phyloP scores from a whole-genome alignment of 805 yeast genomes.

The Lipomyces orientalis region DNA sequence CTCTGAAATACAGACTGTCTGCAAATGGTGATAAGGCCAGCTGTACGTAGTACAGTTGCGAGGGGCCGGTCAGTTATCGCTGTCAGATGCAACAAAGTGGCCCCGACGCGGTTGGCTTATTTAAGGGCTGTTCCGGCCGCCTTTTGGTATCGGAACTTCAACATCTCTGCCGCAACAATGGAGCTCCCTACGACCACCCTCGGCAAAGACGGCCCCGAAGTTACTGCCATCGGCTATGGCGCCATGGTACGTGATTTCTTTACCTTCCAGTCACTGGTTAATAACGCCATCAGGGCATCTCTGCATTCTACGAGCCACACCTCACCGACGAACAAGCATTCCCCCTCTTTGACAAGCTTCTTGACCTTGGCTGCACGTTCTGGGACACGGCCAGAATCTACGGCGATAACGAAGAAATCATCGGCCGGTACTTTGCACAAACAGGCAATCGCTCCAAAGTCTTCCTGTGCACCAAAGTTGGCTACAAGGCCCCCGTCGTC shows the following conservation, averaged over 20 bases:
- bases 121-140: not conserved
- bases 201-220: constrained; percentile 29
- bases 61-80: not conserved
- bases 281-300: constrained; percentile 26
- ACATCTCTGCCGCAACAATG: constrained; percentile 9
- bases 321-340: constrained; percentile 55
- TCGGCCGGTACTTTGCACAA: constrained; percentile 58
- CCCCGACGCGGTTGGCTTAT: not conserved
- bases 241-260: constrained; percentile 23
- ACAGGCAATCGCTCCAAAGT: constrained; percentile 57
- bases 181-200: constrained; percentile 20
- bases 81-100: not conserved
- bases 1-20: no score
- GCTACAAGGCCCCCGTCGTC: constrained; percentile 36
- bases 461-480: constrained; percentile 69
- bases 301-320: constrained; percentile 28
- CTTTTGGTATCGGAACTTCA: not conserved
- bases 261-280: not conserved
- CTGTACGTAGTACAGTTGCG: not conserved
- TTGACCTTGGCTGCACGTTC: constrained; percentile 55
- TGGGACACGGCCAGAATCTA: constrained; percentile 76
- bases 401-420: constrained; percentile 60
- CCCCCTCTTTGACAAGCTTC: constrained; percentile 57
- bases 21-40: not conserved
- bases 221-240: constrained; percentile 32